Percentiles rank a stretch among this genome's conserved stretches.
These are phyloP conservation scores for Cladophialophora carrionii DNA, from an alignment of 2,329 filamentous ascomycete genomes.

Conservation along the genomic window DNA sequence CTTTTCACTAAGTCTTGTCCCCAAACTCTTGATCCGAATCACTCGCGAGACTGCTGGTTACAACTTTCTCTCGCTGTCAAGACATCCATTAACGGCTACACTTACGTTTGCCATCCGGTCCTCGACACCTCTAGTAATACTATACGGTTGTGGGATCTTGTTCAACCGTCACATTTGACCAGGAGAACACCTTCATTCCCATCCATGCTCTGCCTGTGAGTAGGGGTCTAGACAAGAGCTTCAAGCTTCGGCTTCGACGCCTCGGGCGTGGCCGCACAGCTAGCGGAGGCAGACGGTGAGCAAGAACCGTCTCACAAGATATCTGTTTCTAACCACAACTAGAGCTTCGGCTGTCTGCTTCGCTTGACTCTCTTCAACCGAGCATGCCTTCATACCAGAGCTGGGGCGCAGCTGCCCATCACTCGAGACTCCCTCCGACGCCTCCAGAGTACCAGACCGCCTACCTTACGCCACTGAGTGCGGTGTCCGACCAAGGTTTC, in stretches of 20 bases:
- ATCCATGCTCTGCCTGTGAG: conserved; percentile 32
- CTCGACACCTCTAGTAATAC: background rate
- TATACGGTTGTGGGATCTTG: conserved; percentile 1
- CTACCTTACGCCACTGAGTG: conserved; percentile 38
- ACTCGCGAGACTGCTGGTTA: conserved; percentile 14
- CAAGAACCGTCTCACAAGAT: background rate
- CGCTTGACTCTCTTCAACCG: conserved; percentile 20
- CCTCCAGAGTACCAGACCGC: conserved; percentile 38
- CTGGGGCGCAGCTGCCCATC: conserved; percentile 36
- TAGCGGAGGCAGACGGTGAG: conserved; percentile 34
- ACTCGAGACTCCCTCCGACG: conserved; percentile 37
- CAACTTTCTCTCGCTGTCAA: conserved; percentile 13
- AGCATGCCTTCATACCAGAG: conserved; percentile 38
- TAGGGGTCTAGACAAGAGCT: conserved; percentile 20
- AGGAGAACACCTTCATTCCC: conserved; percentile 4
- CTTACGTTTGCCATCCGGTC: background rate
- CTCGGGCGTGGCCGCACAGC: conserved; percentile 30
- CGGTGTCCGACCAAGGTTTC: conserved; percentile 36
- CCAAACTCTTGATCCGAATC: conserved; percentile 9
- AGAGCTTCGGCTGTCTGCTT: conserved; percentile 35
- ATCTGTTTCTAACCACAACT: conserved; percentile 5
- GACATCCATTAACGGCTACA: background rate
- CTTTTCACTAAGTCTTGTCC: conserved; percentile 59
- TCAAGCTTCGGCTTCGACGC: conserved; percentile 34
- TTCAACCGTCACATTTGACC: conserved; percentile 7